Base-by-base conservation (phyloP, 257 asterid genomes). In the Anisodus tanguticus region DNA sequence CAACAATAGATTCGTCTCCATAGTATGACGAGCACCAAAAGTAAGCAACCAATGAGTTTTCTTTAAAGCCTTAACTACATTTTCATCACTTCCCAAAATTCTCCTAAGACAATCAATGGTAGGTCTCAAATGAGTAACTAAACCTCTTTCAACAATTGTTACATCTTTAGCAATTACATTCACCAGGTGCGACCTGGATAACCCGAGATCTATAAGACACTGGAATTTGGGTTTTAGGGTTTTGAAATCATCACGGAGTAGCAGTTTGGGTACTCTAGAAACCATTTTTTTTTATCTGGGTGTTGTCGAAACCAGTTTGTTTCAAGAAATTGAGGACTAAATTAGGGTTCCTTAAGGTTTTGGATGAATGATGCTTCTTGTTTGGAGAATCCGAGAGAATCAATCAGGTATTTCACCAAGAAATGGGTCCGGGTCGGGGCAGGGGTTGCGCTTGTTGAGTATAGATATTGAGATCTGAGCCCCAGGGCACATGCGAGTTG, bases 321-420 rank as follows among this genome's bases (percentile, higher is more conserved):
- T 70, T 17, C 3, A 85, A 59, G 81, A 69, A 85, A 81, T 69
- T 35, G 12, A 85, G n/a, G 2, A 85, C 87, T 53, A 45, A 70
- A 58, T 81, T 31, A 4, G 82, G 78, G 8, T 81, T 71, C 6
- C 8, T 49, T 2, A 15, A 0, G 43, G 79, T n/a, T 22, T 58
- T 85, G 4, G 1, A 41, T 35, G 59, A 54, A 54, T 4, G 3
- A 0, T 9, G 87, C 87, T 37, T 67, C 84, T 67, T 85, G 10
- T 15, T 15, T 15, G 19, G 87, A 79, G 26, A 85, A 79, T 13
- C 84, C 87, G 5, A 85, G 67, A 3, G 87, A 85, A 49, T 85
- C 79, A 9, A 70, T 51, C 0, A 81, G 60, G 15, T 57, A 85
- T 0, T 81, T 47, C 47, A 31, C 87, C 82, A 85, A 19, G 55